Percentiles rank a stretch among this genome's conserved stretches.
These are phyloP conservation scores for Silene conica DNA, from an alignment of 148 eudicot species.

Conservation along the genomic window DNA sequence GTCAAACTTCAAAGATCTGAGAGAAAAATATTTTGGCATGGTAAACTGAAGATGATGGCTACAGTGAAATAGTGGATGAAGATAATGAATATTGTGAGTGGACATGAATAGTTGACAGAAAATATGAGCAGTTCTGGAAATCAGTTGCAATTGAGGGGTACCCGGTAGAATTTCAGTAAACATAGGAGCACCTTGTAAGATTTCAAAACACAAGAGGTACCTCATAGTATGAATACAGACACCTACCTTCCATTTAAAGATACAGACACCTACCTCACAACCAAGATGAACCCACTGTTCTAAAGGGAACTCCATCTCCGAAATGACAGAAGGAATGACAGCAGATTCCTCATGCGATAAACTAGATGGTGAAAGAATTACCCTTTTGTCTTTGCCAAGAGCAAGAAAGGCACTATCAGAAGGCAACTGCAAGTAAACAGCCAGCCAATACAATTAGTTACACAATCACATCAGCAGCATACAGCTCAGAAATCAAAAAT, in stretches of 20 bases:
- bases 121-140: too few species aligned
- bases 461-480: not conserved
- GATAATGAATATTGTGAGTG: too few species aligned
- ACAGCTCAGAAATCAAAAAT: too few species aligned
- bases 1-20: too few species aligned
- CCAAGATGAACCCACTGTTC: conserved; percentile 83
- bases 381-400: conserved; percentile 49
- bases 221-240: too few species aligned
- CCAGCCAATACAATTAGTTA: not conserved
- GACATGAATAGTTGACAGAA: too few species aligned
- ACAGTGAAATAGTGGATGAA: too few species aligned
- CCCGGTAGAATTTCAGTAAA: too few species aligned
- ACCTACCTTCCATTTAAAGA: not conserved
- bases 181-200: too few species aligned
- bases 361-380: conserved; percentile 43
- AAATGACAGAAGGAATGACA: conserved; percentile 27
- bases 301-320: conserved; percentile 45
- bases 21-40: too few species aligned
- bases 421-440: conserved; percentile 36
- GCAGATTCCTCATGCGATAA: conserved; percentile 20
- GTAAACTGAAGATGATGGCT: too few species aligned
- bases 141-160: too few species aligned
- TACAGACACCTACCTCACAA: conserved; percentile 53
- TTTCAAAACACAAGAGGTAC: not conserved
- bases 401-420: conserved; percentile 52